phyloP scores from a whole-genome alignment of 495 filamentous ascomycete genomes.

The Annulohypoxylon maeteangense region DNA sequence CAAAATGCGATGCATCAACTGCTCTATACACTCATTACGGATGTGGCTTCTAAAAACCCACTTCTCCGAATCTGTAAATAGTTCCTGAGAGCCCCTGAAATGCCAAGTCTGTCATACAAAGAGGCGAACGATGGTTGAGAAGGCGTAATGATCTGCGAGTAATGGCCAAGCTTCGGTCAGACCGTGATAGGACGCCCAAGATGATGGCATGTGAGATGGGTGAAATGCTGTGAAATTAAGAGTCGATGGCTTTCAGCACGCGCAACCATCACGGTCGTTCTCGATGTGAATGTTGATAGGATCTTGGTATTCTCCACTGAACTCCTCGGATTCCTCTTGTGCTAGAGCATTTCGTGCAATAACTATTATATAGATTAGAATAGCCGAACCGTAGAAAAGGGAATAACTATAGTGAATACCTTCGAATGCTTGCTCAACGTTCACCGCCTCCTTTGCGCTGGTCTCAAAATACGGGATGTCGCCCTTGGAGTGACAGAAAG shows the following conservation, averaged over 20 bases:
- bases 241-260: slow-evolving; percentile 68
- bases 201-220: slow-evolving; percentile 2
- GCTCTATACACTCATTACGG: slow-evolving; percentile 35
- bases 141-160: slow-evolving; percentile 20
- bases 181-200: not conserved
- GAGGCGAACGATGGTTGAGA: slow-evolving; percentile 37
- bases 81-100: slow-evolving; percentile 22
- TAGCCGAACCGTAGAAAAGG: not conserved
- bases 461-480: slow-evolving; percentile 99
- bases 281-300: slow-evolving; percentile 97
- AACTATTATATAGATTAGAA: slow-evolving; percentile 63
- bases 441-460: slow-evolving; percentile 97
- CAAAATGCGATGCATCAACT: slow-evolving; percentile 35
- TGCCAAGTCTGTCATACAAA: slow-evolving; percentile 26
- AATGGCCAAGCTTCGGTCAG: slow-evolving; percentile 3
- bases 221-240: slow-evolving; percentile 8
- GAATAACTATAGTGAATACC: slow-evolving; percentile 65
- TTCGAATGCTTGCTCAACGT: slow-evolving; percentile 98
- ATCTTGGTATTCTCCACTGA: slow-evolving; percentile 91
- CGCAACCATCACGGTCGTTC: slow-evolving; percentile 88
- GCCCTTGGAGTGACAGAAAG: slow-evolving; percentile 97
- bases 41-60: slow-evolving; percentile 5
- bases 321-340: slow-evolving; percentile 96
- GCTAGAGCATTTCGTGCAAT: slow-evolving; percentile 95
- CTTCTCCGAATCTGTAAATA: slow-evolving; percentile 13